phyloP scores from a whole-genome alignment of 2,329 filamentous ascomycete species.

The Ceratocystis huliohia region DNA sequence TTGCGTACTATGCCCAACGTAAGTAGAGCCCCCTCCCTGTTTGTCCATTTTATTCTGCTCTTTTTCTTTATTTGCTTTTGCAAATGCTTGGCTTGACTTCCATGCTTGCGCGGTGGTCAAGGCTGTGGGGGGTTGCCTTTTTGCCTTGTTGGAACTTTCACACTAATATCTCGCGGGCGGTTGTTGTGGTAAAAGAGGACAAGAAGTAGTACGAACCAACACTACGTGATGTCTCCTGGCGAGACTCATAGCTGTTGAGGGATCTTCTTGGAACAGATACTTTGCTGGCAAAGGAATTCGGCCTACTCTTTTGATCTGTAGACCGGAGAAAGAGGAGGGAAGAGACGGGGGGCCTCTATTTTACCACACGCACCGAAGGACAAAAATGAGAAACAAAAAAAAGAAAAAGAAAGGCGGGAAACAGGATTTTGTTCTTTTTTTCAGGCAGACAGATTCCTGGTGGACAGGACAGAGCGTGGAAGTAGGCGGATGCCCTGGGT shows the following conservation, averaged over 20 bases:
- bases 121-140: neutral
- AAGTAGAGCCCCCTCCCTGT: slow-evolving; percentile 21
- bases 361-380: neutral
- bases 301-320: slow-evolving; percentile 1
- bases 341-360: neutral
- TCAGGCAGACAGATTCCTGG: slow-evolving; percentile 11
- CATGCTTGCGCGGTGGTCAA: neutral
- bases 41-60: neutral
- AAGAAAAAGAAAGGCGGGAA: slow-evolving; percentile 1
- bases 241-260: neutral
- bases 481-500: neutral
- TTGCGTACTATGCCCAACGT: slow-evolving; percentile 42
- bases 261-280: neutral
- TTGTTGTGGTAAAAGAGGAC: slow-evolving; percentile 11
- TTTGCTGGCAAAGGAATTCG: neutral
- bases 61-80: slow-evolving; percentile 7
- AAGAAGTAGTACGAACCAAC: slow-evolving; percentile 1
- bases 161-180: slow-evolving; percentile 16
- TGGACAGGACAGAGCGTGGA: slow-evolving; percentile 1
- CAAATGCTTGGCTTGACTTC: neutral
- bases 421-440: slow-evolving; percentile 11
- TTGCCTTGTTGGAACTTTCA: slow-evolving; percentile 15
- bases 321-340: slow-evolving; percentile 5
- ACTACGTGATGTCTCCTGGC: neutral
- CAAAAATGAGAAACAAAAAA: neutral